Evolutionary conservation across 371 early-diverging fungal genomes (phyloP).

Genomic region (Rhizopus microsporus): DNA sequence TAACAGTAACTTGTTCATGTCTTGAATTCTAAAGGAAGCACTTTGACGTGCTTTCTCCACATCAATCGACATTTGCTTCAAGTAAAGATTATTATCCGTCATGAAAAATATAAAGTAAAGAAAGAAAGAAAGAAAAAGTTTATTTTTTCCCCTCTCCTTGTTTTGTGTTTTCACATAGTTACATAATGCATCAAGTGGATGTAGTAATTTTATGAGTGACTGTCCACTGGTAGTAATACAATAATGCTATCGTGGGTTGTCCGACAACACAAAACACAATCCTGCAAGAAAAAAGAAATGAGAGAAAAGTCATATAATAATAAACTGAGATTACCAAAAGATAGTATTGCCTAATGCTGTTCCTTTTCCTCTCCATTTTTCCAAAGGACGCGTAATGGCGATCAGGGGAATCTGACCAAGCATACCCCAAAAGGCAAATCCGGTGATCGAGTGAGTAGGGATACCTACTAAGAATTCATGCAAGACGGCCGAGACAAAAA

Average conservation of each 20-base stretch:
- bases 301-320: not conserved
- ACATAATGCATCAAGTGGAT: conserved; percentile 3
- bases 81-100: conserved; percentile 31
- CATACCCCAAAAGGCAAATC: conserved; percentile 90
- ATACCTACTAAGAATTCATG: conserved; percentile 89
- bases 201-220: conserved; percentile 35
- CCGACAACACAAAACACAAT: conserved; percentile 84
- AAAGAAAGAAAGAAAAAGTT: conserved; percentile 5
- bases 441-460: conserved; percentile 78
- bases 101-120: not conserved
- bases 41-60: conserved; percentile 52
- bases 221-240: conserved; percentile 85
- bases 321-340: conserved; percentile 69
- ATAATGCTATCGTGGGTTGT: conserved; percentile 79
- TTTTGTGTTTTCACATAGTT: not conserved
- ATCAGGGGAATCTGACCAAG: conserved; percentile 88
- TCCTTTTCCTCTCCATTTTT: conserved; percentile 73
- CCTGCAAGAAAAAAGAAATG: conserved; percentile 23
- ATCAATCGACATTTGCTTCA: conserved; percentile 42
- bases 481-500: conserved; percentile 80
- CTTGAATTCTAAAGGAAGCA: conserved; percentile 40
- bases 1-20: conserved; percentile 41
- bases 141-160: not conserved
- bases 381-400: conserved; percentile 63
- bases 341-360: conserved; percentile 87